Conservation (phyloP, 495 filamentous ascomycete species). For the Pseudomonodictys pantanalensis region DNA sequence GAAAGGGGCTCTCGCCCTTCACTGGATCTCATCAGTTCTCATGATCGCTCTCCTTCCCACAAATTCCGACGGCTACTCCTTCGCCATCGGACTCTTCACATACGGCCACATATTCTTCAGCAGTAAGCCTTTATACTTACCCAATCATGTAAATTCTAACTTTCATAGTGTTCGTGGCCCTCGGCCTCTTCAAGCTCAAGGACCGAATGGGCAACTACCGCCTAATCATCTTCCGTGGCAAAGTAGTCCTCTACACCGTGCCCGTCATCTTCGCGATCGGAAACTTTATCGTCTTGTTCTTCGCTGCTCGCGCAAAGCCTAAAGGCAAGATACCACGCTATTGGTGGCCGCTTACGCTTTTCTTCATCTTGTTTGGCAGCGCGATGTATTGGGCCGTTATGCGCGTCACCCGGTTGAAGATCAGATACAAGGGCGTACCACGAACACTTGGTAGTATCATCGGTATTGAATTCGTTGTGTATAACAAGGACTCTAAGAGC, state of each 20-base stretch:
- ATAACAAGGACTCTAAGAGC: neutral
- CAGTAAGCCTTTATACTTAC: neutral
- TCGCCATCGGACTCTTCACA: slow-evolving; percentile 15
- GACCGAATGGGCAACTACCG: slow-evolving; percentile 4
- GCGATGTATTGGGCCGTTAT: slow-evolving; percentile 12
- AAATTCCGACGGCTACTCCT: slow-evolving; percentile 15
- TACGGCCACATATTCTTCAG: slow-evolving; percentile 18
- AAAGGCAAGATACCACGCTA: slow-evolving; percentile 12
- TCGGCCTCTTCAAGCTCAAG: slow-evolving; percentile 10
- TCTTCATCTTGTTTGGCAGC: slow-evolving; percentile 7
- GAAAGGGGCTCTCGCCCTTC: slow-evolving; percentile 12
- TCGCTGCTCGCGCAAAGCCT: neutral
- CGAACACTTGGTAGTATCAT: slow-evolving; percentile 4
- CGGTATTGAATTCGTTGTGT: slow-evolving; percentile 6
- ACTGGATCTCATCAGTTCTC: slow-evolving; percentile 10
- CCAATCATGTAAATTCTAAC: neutral
- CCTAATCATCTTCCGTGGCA: slow-evolving; percentile 10
- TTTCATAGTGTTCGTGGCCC: slow-evolving; percentile 6
- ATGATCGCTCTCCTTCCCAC: slow-evolving; percentile 6
- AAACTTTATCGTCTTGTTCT: slow-evolving; percentile 8
- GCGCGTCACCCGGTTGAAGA: neutral
- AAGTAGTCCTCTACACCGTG: neutral
- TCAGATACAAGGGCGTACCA: neutral
- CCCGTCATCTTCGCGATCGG: slow-evolving; percentile 3
- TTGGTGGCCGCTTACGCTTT: slow-evolving; percentile 15